Percentiles rank a stretch among this genome's conserved stretches.
Conservation (phyloP, 2,329 filamentous ascomycete species). For the Talaromyces rugulosus region DNA sequence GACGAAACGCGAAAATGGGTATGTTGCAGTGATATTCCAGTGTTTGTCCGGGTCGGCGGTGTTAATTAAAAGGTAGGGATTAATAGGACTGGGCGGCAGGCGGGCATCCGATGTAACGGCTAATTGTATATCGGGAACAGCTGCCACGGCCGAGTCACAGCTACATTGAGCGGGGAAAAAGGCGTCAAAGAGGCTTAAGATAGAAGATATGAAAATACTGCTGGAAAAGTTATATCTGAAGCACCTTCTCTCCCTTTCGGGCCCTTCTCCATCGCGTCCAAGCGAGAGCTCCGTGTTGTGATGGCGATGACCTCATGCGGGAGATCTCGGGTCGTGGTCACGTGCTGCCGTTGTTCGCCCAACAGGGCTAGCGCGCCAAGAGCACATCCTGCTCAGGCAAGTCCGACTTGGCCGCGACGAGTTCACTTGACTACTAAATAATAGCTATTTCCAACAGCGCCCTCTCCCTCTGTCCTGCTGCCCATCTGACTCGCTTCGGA, state of each 20-base stretch:
- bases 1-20: background rate
- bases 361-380: slow-evolving; percentile 12
- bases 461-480: background rate
- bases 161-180: background rate
- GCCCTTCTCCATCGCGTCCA: background rate
- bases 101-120: background rate
- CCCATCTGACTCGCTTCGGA: slow-evolving; percentile 11
- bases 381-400: slow-evolving; percentile 6
- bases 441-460: background rate
- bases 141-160: background rate
- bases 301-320: slow-evolving; percentile 13
- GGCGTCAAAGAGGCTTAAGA: background rate
- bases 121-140: background rate
- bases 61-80: background rate
- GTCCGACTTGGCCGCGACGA: background rate
- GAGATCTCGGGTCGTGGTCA: slow-evolving; percentile 10
- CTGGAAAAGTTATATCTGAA: background rate
- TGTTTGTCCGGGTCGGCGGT: background rate
- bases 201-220: background rate
- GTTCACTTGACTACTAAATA: background rate
- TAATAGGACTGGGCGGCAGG: background rate
- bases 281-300: background rate
- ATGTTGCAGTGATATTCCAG: background rate
- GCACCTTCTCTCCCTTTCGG: background rate
- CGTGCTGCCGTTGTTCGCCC: background rate